These are phyloP conservation scores for Melaleuca quinquenervia DNA, from an alignment of 345 rosid species.

Conservation along the genomic window DNA sequence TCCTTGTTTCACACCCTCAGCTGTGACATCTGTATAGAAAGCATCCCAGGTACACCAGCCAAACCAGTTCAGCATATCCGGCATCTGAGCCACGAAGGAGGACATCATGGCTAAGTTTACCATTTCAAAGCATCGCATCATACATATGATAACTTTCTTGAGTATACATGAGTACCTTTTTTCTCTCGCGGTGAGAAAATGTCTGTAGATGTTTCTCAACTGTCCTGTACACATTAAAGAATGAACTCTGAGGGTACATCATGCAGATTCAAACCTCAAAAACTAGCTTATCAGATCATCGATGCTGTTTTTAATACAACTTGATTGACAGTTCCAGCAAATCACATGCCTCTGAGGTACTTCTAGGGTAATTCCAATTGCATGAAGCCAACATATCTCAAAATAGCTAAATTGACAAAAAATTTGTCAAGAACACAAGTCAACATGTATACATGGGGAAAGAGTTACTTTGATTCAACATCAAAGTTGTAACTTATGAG, in stretches of 20 bases:
- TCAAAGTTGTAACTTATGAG: not conserved
- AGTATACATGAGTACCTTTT: conserved; percentile 20
- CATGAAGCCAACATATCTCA: not conserved
- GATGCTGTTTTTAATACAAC: not conserved
- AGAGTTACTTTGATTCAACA: not conserved
- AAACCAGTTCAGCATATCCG: conserved; percentile 63
- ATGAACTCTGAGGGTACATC: not conserved
- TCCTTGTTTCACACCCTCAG: conserved; percentile 48
- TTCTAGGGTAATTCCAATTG: not conserved
- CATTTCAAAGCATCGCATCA: not conserved
- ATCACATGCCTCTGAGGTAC: not conserved
- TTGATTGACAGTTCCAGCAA: not conserved
- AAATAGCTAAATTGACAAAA: not conserved
- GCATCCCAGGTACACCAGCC: conserved; percentile 88
- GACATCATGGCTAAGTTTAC: not conserved
- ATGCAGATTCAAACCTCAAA: not conserved
- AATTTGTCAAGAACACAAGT: not conserved
- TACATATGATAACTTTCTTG: not conserved
- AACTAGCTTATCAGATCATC: not conserved
- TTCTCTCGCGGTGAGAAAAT: conserved; percentile 48
- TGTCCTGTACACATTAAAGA: conserved; percentile 13
- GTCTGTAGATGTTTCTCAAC: conserved; percentile 51
- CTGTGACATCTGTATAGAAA: conserved; percentile 49
- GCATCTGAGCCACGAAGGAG: conserved; percentile 26
- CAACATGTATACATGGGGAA: not conserved